phyloP scores from a whole-genome alignment of 306 rosid genomes.

The Arachis stenosperma region DNA sequence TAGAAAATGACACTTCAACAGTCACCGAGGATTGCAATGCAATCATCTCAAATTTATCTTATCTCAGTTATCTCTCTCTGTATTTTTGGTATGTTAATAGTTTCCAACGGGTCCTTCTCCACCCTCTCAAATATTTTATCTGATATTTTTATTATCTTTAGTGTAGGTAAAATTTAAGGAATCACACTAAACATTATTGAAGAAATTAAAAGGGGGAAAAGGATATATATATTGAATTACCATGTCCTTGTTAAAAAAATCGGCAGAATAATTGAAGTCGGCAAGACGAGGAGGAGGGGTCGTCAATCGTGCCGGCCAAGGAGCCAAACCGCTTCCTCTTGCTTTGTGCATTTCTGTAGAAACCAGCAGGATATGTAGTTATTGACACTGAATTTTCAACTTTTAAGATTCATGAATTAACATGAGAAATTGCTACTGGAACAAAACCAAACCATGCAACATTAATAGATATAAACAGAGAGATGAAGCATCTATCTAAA shows the following conservation, averaged over 20 bases:
- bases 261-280: conserved; percentile 75
- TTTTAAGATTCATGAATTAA: conserved; percentile 32
- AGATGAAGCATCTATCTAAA: conserved; percentile 26
- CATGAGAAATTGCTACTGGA: conserved; percentile 20
- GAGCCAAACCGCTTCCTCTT: conserved; percentile 82
- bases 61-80: neutral
- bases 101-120: too few relatives aligned
- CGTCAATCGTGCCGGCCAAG: conserved; percentile 89
- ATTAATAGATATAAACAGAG: conserved; percentile 24
- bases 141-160: too few relatives aligned
- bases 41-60: neutral
- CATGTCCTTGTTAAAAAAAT: conserved; percentile 73
- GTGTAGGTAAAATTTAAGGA: too few relatives aligned
- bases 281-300: conserved; percentile 89
- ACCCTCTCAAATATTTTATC: too few relatives aligned
- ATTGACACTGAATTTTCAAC: conserved; percentile 41
- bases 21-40: too few relatives aligned
- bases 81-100: too few relatives aligned
- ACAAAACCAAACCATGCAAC: conserved; percentile 26
- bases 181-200: conserved; percentile 9
- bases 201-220: conserved; percentile 10
- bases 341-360: conserved; percentile 67
- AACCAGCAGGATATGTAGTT: conserved; percentile 37
- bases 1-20: too few relatives aligned
- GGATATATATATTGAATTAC: conserved; percentile 49